Evolutionary conservation across 805 yeast genomes (phyloP).

Genomic region (Metschnikowia colocasiae): DNA sequence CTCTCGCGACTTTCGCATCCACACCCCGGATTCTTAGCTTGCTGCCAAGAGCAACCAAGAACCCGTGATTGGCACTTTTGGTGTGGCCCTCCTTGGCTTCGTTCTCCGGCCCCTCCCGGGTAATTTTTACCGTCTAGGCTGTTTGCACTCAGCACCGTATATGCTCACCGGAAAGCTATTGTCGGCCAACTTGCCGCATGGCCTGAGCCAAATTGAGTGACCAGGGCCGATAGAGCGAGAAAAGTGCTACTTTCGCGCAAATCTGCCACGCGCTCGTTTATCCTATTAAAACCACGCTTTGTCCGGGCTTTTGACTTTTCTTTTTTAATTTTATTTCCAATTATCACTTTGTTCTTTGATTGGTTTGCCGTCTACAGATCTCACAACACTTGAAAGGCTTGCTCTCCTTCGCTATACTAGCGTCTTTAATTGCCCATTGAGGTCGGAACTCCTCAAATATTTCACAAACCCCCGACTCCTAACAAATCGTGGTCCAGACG

Average conservation of each 20-base stretch:
- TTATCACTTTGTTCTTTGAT: neutral
- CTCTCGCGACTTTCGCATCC: conserved; percentile 1
- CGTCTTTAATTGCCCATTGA: neutral
- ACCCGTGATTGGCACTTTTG: neutral
- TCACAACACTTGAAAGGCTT: neutral
- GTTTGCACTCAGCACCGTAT: neutral
- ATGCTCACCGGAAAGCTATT: no score
- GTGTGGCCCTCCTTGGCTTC: neutral
- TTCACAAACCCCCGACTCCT: neutral
- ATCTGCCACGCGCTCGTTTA: conserved; percentile 2
- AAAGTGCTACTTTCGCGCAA: conserved; percentile 1
- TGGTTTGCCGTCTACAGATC: neutral
- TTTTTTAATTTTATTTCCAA: neutral
- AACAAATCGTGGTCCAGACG: neutral
- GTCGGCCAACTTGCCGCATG: conserved; percentile 2
- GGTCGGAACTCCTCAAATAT: neutral
- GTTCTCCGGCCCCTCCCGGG: neutral
- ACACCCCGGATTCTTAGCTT: neutral
- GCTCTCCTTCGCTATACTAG: neutral
- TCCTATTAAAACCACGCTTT: neutral
- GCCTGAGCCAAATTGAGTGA: neutral
- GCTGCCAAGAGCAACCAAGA: neutral
- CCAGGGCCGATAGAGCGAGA: neutral
- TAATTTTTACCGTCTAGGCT: neutral
- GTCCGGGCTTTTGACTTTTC: neutral